Evolutionary conservation across 345 rosid species (phyloP), one percentile per base, ranked within the genome.

Genomic region (Rhodomyrtus tomentosa): DNA sequence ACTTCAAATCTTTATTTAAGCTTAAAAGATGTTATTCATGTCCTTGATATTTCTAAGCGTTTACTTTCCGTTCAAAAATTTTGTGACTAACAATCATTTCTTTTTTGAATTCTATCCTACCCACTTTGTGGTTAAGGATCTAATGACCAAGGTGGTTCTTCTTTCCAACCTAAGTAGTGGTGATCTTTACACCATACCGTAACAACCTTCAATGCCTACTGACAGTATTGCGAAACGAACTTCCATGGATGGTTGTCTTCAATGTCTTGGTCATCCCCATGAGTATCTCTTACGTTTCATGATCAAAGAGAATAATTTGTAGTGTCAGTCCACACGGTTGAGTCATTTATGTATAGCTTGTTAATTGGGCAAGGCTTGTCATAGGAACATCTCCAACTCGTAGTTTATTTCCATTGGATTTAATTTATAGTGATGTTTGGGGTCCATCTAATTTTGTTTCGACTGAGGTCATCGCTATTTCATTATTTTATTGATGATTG

Each of bases 271-370:
- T n/a, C n/a, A 54, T 54, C 10, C 2, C 11, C n/a, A 40, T 22
- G 12, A 54, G n/a, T 2, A 0, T 22, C 56, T 54, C 2, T 54
- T 54, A 54, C 0, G 2, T 2, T 22, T 8, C 22, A 54, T 54
- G 2, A 3, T 54, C 11, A 54, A 54, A 21, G 56, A 54, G n/a
- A 54, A 54, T 1, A 54, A 54, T 2, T 54, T 54, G 2, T 5
- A 0, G 1, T 9, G 56, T 14, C 5, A 54, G 0, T 54, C n/a
- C 9, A 22, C n/a, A 5, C 4, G 5, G 2, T 3, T 9, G 11
- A 54, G n/a, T 54, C 11, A 22, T 0, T 54, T 54, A 54, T 54
- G 4, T 22, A 22, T 1, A 22, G 1, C 5, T 3, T 20, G 12
- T 22, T n/a, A 54, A 54, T 54, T 54, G 56, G n/a, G n/a, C 5